Percentiles rank a stretch among this genome's conserved stretches.
phyloP scores from a whole-genome alignment of 75 land plant species.

The Cupressus sempervirens region DNA sequence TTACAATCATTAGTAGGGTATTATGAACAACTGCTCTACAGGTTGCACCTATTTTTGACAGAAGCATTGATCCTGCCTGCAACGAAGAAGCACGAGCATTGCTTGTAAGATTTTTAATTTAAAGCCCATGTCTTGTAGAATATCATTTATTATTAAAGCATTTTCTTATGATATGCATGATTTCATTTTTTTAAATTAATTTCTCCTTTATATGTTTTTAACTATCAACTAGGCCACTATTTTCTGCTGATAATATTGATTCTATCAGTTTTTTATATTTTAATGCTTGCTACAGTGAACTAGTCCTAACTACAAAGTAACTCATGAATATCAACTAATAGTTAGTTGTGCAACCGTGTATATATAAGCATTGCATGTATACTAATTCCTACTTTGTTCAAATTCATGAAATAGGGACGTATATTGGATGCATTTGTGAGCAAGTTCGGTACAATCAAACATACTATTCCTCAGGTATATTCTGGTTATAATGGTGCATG shows the following conservation, averaged over 20 bases:
- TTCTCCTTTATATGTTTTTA: not conserved
- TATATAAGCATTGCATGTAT: not conserved
- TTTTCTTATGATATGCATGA: too few relatives aligned
- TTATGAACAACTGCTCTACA: conserved; percentile 13
- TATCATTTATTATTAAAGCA: too few relatives aligned
- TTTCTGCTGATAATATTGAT: not conserved
- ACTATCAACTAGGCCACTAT: not conserved
- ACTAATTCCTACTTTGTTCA: not conserved
- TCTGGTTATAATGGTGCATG: not conserved
- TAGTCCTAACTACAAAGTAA: not conserved
- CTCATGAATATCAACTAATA: not conserved
- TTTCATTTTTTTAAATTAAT: not conserved
- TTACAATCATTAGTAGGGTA: not conserved
- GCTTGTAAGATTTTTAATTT: conserved; percentile 44
- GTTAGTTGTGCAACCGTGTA: not conserved
- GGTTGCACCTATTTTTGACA: conserved; percentile 96
- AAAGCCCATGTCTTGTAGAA: not conserved
- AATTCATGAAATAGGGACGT: conserved; percentile 53
- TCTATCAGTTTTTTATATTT: not conserved
- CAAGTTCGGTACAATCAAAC: conserved; percentile 93
- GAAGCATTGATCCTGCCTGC: conserved; percentile 66
- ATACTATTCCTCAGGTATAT: conserved; percentile 84
- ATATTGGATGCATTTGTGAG: conserved; percentile 99
- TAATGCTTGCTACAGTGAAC: not conserved
- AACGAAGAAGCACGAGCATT: conserved; percentile 93